A percentile compares a stretch with the other conserved stretches of the same genome.
Evolutionary conservation across 2,329 filamentous ascomycete genomes (phyloP).

Genomic region (Thielaviopsis punctulata): DNA sequence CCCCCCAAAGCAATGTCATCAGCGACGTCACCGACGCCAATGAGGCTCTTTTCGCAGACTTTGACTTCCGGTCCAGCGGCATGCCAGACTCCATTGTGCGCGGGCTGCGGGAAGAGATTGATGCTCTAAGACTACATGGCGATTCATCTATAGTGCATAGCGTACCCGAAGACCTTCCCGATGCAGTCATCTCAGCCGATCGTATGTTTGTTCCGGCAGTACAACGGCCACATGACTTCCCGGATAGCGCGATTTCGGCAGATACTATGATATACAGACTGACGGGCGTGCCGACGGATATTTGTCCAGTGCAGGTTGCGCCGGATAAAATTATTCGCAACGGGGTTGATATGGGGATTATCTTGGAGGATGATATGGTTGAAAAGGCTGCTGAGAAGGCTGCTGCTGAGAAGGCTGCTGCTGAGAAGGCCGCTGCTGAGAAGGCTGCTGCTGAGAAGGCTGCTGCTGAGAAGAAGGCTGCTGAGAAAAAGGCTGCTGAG

Average conservation of each 20-base stretch:
- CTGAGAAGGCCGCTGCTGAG: neutral
- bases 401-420: neutral
- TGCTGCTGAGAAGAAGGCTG: too few species aligned
- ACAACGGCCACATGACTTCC: neutral
- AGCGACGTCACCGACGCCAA: slow-evolving; percentile 3
- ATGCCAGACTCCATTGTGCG: neutral
- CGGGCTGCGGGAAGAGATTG: neutral
- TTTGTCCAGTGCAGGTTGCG: neutral
- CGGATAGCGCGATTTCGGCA: neutral
- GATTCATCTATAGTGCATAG: neutral
- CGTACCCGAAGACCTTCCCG: neutral
- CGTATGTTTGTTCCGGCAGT: neutral
- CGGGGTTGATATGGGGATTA: neutral
- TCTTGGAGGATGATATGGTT: neutral
- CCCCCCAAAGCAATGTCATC: neutral
- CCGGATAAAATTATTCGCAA: neutral
- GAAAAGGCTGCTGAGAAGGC: too few species aligned
- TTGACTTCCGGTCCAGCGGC: neutral
- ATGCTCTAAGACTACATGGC: neutral
- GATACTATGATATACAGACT: neutral
- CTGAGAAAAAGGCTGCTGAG: neutral
- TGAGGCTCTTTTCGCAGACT: neutral
- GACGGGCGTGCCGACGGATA: neutral
- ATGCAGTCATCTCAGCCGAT: neutral
- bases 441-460: neutral